A percentile compares a stretch with the other conserved stretches of the same genome.
phyloP scores from a whole-genome alignment of 176 grass and related monocot species.

The Zizania latifolia region DNA sequence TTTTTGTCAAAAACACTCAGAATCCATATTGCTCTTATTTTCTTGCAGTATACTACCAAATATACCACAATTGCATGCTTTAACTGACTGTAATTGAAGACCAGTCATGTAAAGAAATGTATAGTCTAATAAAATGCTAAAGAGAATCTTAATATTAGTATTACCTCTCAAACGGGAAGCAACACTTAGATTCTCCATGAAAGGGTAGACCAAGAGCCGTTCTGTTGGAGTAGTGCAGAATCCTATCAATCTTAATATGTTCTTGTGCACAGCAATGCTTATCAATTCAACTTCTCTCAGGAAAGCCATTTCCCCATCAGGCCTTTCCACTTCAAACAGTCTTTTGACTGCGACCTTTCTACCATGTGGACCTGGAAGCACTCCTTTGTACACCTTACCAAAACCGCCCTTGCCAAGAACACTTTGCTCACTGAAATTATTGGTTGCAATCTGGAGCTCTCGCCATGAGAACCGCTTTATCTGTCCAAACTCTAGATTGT shows the following conservation, averaged over 20 bases:
- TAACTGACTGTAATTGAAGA: slow-evolving; percentile 15
- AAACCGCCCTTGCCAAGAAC: slow-evolving; percentile 90
- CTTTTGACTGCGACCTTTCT: slow-evolving; percentile 69
- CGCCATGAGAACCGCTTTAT: slow-evolving; percentile 73
- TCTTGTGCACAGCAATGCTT: slow-evolving; percentile 87
- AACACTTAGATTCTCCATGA: slow-evolving; percentile 89
- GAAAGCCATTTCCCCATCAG: slow-evolving; percentile 66
- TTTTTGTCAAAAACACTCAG: neutral
- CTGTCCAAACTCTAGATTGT: slow-evolving; percentile 69
- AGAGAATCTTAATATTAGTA: neutral
- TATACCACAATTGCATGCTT: neutral
- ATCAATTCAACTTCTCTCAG: slow-evolving; percentile 84
- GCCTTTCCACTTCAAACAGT: slow-evolving; percentile 30
- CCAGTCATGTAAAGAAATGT: neutral
- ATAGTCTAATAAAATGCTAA: neutral
- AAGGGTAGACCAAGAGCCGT: slow-evolving; percentile 87
- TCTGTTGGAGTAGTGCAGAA: slow-evolving; percentile 68
- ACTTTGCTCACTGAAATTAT: slow-evolving; percentile 59
- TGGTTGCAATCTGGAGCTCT: slow-evolving; percentile 80
- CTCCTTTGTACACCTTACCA: slow-evolving; percentile 82
- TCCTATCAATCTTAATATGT: slow-evolving; percentile 85
- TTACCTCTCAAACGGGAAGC: slow-evolving; percentile 80
- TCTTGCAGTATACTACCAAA: neutral
- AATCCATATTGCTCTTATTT: neutral
- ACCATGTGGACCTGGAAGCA: slow-evolving; percentile 50